Base-by-base conservation (phyloP, 2,329 filamentous ascomycete genomes). In the Penicillium freii region DNA sequence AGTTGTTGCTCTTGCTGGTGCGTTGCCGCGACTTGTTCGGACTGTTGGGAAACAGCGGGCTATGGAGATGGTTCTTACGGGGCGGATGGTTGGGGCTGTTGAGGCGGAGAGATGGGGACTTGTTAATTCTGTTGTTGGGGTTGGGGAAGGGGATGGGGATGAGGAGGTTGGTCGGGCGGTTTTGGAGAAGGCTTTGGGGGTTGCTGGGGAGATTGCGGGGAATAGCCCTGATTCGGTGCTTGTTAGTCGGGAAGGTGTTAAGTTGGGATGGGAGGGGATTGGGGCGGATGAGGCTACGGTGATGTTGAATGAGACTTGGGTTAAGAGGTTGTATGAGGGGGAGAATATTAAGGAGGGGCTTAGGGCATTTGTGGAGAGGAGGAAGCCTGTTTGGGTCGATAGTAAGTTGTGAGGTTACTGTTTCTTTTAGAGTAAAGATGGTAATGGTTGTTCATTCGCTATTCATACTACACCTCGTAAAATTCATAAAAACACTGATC, bases 281-380 rank as follows among this genome's bases (percentile, higher is more conserved):
- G 84, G 86, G 11, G 87, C 86, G 0, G 84, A 86, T 71, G 80
- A 83, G 59, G 87, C 77, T 10, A 90, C 85, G 36, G 77, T 77
- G 59, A 69, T 84, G 61, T 70, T 89, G 54, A 78, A 81, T 17
- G 80, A 84, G 53, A 81, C 81, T 1, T 82, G 86, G 78, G 87
- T 84, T 66, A 77, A 77, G 53, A 78, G 78, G 58, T 79, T 92
- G 55, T 79, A 87, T 60, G 81, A 78, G 2, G 88, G 85, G 0
- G 86, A 89, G 64, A 93, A 93, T 73, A 86, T 91, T 74, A 83
- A 81, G 54, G 89, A 92, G 75, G 90, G 90, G 0, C 78, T 92
- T 21, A 78, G 72, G 74, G 89, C 88, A 59, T 93, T 93, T 77
- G 86, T 89, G 19, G 88, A 92, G 80, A 91, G 87, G 80, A 80